A percentile compares a stretch with the other conserved stretches of the same genome.
Evolutionary conservation across 805 yeast species (phyloP).

Genomic region (Aciculoconidium aculeatum): DNA sequence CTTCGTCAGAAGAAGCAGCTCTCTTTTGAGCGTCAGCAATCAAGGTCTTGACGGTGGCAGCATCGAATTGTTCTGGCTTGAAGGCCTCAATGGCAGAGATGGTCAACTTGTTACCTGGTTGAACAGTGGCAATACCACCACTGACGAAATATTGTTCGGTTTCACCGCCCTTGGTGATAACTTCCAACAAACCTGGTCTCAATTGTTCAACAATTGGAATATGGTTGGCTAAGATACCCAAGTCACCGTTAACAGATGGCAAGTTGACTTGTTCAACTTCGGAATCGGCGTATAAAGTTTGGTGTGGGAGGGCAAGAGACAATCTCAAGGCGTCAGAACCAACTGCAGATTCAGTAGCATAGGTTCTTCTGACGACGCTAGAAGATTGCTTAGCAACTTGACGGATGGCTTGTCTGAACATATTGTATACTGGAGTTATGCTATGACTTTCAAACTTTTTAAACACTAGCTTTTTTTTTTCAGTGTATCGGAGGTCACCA

Average conservation of each 20-base stretch:
- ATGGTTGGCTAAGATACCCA: constrained; percentile 96
- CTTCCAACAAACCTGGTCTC: constrained; percentile 91
- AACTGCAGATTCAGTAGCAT: constrained; percentile 76
- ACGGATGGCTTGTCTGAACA: constrained; percentile 64
- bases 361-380: constrained; percentile 65
- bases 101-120: constrained; percentile 86
- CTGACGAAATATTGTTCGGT: constrained; percentile 80
- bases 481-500: constrained; percentile 6
- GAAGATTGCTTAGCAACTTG: constrained; percentile 54
- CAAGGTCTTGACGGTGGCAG: constrained; percentile 70
- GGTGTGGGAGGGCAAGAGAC: constrained; percentile 88
- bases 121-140: constrained; percentile 95
- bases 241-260: constrained; percentile 92
- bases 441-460: not conserved
- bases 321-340: constrained; percentile 67
- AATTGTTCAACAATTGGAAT: constrained; percentile 96
- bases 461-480: constrained; percentile 6
- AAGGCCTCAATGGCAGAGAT: constrained; percentile 94
- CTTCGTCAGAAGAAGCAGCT: constrained; percentile 76
- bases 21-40: constrained; percentile 94
- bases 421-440: constrained; percentile 16
- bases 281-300: constrained; percentile 57
- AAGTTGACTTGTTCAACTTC: constrained; percentile 74
- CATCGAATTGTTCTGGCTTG: constrained; percentile 81
- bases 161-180: constrained; percentile 71